Conservation (phyloP, 2,329 filamentous ascomycete genomes). For the Bretziella fagacearum region DNA sequence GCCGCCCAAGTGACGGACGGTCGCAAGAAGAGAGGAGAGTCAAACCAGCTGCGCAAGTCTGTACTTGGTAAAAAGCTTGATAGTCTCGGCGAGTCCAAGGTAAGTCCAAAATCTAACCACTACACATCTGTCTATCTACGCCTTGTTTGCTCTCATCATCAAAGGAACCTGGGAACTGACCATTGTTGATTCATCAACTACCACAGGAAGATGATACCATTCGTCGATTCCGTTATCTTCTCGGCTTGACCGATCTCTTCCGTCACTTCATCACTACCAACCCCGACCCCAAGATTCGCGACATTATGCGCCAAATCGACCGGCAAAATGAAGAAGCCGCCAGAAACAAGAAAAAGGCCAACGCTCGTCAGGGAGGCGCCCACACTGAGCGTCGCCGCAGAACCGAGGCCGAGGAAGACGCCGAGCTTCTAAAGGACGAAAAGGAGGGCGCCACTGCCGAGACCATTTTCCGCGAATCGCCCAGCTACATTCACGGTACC, state of each 20-base stretch:
- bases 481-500: conserved; percentile 66
- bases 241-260: conserved; percentile 91
- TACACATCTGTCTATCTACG: not conserved
- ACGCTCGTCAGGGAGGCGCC: conserved; percentile 69
- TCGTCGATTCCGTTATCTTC: conserved; percentile 79
- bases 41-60: conserved; percentile 74
- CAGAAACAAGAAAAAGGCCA: conserved; percentile 51
- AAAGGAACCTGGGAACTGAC: conserved; percentile 1
- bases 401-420: conserved; percentile 95
- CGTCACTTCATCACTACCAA: conserved; percentile 98
- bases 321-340: conserved; percentile 66
- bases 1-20: conserved; percentile 57
- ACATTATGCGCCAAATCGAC: conserved; percentile 89
- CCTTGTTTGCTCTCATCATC: too few species aligned
- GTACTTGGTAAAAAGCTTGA: conserved; percentile 94
- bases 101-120: conserved; percentile 27
- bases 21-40: conserved; percentile 73
- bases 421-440: conserved; percentile 73
- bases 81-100: conserved; percentile 79
- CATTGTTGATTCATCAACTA: conserved; percentile 1
- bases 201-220: conserved; percentile 82
- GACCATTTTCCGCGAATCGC: conserved; percentile 86
- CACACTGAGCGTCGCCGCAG: conserved; percentile 61
- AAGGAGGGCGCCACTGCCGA: conserved; percentile 72
- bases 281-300: conserved; percentile 82